These are phyloP conservation scores for Blastobotrys peoriensis DNA, from an alignment of 805 yeast species.

Conservation along the genomic window DNA sequence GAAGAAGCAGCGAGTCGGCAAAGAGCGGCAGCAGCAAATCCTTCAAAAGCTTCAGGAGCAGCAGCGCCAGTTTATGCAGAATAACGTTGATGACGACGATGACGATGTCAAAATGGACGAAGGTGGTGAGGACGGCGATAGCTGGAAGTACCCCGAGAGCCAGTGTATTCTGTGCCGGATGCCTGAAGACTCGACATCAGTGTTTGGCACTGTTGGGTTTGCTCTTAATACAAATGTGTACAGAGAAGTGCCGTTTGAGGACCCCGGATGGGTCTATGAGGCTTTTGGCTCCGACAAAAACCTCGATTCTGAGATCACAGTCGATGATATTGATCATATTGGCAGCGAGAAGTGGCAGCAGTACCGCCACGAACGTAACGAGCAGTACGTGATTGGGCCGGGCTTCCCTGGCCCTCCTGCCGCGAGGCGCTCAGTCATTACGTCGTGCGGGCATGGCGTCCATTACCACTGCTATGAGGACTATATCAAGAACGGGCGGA, in stretches of 20 bases:
- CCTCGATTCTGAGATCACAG: constrained; percentile 23
- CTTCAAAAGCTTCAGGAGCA: constrained; percentile 75
- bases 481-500: constrained; percentile 48
- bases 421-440: constrained; percentile 36
- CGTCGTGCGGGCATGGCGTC: constrained; percentile 93
- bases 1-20: constrained; percentile 61
- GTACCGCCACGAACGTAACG: constrained; percentile 35
- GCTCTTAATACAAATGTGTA: constrained; percentile 53
- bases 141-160: constrained; percentile 65
- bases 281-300: constrained; percentile 51
- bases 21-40: constrained; percentile 60
- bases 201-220: constrained; percentile 70
- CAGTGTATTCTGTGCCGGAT: constrained; percentile 80
- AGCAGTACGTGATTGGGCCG: constrained; percentile 54
- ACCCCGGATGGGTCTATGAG: constrained; percentile 58
- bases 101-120: constrained; percentile 26
- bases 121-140: constrained; percentile 18
- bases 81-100: constrained; percentile 33
- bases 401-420: constrained; percentile 46
- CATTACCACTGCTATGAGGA: constrained; percentile 72
- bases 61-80: constrained; percentile 66
- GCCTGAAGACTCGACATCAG: constrained; percentile 56
- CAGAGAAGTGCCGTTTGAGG: constrained; percentile 57
- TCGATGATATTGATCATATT: constrained; percentile 10
- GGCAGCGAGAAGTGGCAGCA: constrained; percentile 34